Evolutionary conservation across 139 green algal genomes (phyloP).

Genomic region (Gonium pectorale): DNA sequence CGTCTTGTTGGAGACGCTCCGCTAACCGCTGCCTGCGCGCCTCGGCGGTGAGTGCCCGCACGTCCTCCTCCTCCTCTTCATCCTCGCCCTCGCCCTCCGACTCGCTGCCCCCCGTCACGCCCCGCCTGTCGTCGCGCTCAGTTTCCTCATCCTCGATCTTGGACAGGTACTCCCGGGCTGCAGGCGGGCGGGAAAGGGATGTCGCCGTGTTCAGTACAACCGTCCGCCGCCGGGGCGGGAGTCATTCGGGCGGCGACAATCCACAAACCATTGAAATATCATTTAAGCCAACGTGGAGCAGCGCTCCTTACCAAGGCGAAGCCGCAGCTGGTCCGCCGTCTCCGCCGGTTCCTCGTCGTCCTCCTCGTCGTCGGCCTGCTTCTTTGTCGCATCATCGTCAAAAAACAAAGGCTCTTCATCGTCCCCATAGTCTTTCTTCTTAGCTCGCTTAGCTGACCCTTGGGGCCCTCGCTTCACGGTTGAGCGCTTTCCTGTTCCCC

Average conservation of each 20-base stretch:
- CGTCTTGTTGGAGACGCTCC: constrained; percentile 61
- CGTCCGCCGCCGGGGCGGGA: neutral
- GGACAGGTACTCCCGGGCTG: constrained; percentile 83
- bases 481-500: neutral
- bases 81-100: constrained; percentile 49
- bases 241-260: neutral
- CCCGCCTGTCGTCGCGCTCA: constrained; percentile 38
- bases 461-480: neutral
- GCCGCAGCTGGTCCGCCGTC: constrained; percentile 87
- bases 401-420: constrained; percentile 53
- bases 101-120: constrained; percentile 33
- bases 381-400: constrained; percentile 60
- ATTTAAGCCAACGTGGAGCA: neutral
- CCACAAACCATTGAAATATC: neutral
- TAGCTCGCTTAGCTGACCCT: neutral
- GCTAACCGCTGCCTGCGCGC: constrained; percentile 48
- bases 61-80: constrained; percentile 48
- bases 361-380: constrained; percentile 42
- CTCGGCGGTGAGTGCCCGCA: neutral
- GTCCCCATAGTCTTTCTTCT: constrained; percentile 53
- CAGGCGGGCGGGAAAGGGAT: neutral
- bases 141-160: constrained; percentile 61
- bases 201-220: neutral
- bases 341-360: constrained; percentile 70
- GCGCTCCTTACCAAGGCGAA: constrained; percentile 76